Evolutionary conservation across 176 grass and related monocot genomes (phyloP), one percentile per base, ranked within the genome.

Genomic region (Puccinellia tenuiflora): DNA sequence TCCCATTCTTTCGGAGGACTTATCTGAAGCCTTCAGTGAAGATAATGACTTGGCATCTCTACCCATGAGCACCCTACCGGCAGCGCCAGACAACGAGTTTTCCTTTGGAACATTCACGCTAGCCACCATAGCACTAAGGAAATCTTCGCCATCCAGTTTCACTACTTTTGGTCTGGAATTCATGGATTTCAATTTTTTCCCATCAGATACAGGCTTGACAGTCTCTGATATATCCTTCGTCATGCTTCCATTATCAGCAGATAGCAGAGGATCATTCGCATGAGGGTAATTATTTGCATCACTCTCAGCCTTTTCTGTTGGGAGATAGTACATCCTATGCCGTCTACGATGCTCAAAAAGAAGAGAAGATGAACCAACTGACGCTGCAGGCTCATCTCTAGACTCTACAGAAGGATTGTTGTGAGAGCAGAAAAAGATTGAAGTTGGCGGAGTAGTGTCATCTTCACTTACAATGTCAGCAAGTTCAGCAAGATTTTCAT

Each of bases 301-400:
- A 52, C 50, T 77, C 29, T 88, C 80, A 61, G 60, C 79, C 69
- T 90, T 93, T 79, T 81, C 89, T 50, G 87, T 35, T 72, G 89
- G 85, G 45, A 98, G 91, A 83, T 98, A 95, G 77, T 92, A 95
- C n/a, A 98, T 81, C 4, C 80, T 91, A 56, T 98, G 93, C 35
- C 96, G 85, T 78, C 90, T 98, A 68, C 93, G 93, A 81, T 98
- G 93, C 77, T 98, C 89, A 55, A 80, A 77, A 86, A 98, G 87
- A 86, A 92, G 64, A 79, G 89, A 92, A 83, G 80, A 83, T 11
- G 75, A 79, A 81, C 31, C 85, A 90, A 73, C 40, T 61, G 78
- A 83, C 29, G 68, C 9, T 86, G 79, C 75, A 90, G 68, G 43
- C 57, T 90, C 87, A 75, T 85, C 63, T 62, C 29, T 90, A 40